phyloP scores from a whole-genome alignment of 2,329 filamentous ascomycete genomes.

The Phialophora chinensis region DNA sequence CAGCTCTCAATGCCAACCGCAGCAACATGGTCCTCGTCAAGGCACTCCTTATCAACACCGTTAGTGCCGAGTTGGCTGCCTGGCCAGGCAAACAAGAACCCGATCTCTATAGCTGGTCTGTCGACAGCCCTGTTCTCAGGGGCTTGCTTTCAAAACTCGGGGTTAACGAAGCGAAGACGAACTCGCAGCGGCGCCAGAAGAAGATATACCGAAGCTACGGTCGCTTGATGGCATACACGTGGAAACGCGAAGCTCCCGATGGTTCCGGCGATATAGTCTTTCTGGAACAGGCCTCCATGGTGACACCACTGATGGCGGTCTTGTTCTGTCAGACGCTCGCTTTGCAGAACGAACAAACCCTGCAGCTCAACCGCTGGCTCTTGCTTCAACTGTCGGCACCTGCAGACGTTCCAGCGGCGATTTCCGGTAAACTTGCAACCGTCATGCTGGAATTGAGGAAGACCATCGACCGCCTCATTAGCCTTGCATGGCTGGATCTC shows the following conservation, averaged over 20 bases:
- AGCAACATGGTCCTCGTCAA: slow-evolving; percentile 32
- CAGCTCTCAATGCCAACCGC: slow-evolving; percentile 26
- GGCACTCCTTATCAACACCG: slow-evolving; percentile 30
- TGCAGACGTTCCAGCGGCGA: slow-evolving; percentile 3
- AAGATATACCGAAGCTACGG: slow-evolving; percentile 25
- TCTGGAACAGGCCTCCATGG: slow-evolving; percentile 33
- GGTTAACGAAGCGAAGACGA: slow-evolving; percentile 20
- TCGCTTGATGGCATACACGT: slow-evolving; percentile 32
- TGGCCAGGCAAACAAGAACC: slow-evolving; percentile 21
- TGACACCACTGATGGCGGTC: slow-evolving; percentile 33
- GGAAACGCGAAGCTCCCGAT: slow-evolving; percentile 18
- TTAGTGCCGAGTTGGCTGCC: slow-evolving; percentile 29
- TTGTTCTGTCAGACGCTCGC: slow-evolving; percentile 31
- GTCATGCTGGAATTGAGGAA: slow-evolving; percentile 35
- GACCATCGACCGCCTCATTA: slow-evolving; percentile 34
- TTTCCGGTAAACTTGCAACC: slow-evolving; percentile 13
- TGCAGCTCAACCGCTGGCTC: slow-evolving; percentile 35
- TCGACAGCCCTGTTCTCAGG: slow-evolving; percentile 8
- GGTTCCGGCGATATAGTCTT: slow-evolving; percentile 22
- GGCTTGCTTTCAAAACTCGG: slow-evolving; percentile 20
- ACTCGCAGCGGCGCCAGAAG: background rate
- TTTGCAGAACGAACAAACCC: slow-evolving; percentile 10
- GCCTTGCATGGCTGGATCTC: slow-evolving; percentile 23
- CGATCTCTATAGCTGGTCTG: slow-evolving; percentile 6
- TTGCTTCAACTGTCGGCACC: slow-evolving; percentile 15